phyloP scores from a whole-genome alignment of 805 yeast genomes.

The Sungouiella blattae region DNA sequence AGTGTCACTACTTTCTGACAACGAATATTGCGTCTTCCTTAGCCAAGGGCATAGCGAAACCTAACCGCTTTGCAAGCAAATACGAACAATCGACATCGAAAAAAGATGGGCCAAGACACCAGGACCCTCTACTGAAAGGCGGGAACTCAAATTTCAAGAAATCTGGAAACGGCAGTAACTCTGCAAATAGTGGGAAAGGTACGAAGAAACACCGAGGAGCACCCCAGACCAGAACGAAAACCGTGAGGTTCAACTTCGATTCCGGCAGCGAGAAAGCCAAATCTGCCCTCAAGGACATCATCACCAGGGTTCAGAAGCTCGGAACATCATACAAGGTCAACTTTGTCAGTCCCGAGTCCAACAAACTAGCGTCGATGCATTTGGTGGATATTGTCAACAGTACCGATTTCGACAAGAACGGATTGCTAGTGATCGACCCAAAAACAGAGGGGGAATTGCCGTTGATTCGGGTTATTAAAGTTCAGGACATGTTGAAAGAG shows the following conservation, averaged over 20 bases:
- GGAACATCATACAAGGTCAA: conserved; percentile 23
- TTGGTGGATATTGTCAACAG: conserved; percentile 32
- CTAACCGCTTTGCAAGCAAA: too few relatives aligned
- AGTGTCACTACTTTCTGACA: too few relatives aligned
- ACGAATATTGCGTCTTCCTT: too few relatives aligned
- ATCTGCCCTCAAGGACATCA: conserved; percentile 23
- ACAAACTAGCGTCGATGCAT: conserved; percentile 18
- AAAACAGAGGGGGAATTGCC: conserved; percentile 20
- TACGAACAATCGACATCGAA: too few relatives aligned
- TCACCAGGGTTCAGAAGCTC: conserved; percentile 17
- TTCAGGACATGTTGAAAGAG: conserved; percentile 29
- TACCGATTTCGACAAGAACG: conserved; percentile 23
- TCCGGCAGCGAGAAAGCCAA: conserved; percentile 27
- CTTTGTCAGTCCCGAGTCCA: conserved; percentile 22
- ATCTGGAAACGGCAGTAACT: too few relatives aligned
- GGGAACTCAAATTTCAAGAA: too few relatives aligned
- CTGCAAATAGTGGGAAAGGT: too few relatives aligned
- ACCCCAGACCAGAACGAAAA: not conserved
- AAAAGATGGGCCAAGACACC: too few relatives aligned
- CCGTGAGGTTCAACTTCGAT: conserved; percentile 18
- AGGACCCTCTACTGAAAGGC: too few relatives aligned
- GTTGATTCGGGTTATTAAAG: conserved; percentile 23
- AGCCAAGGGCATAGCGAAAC: too few relatives aligned
- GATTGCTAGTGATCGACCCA: conserved; percentile 21
- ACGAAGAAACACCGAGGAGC: too few relatives aligned